Base-by-base conservation (phyloP, 495 filamentous ascomycete genomes). In the Trichoderma virens region DNA sequence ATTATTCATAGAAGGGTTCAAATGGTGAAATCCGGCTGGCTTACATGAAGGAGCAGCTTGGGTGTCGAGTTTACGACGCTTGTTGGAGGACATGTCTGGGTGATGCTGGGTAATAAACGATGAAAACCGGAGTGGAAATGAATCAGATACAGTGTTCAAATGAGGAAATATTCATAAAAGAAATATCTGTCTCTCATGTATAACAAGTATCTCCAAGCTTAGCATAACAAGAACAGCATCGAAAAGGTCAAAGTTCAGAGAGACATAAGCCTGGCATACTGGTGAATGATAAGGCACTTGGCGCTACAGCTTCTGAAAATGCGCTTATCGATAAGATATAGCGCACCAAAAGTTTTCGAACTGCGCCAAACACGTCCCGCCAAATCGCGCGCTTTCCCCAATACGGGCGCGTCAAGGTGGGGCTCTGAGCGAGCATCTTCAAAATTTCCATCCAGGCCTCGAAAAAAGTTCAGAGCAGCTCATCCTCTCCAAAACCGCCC, bases 381-480 rank as follows among this genome's bases (percentile, higher is more conserved):
- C 51, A 56, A 28, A 56, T n/a, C n/a, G 25, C 25, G 20, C 18
- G 13, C 51, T 56, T 56, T 31, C 2, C 51, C 51, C 51, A 31
- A 28, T 28, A 16, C 51, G 27, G 51, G 23, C 51, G 51, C 51
- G 51, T 56, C 25, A 28, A 9, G 23, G 51, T 56, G 51, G 51
- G 51, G 51, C 51, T 30, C 11, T 28, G 23, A 23, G 3, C 13
- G 25, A 56, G 51, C 27, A 30, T 56, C 51, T n/a, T 56, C 51
- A 56, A 56, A 56, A 56, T 56, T 56, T 56, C 41, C 41, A 56
- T 56, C 25, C 30, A 9, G 13, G 51, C 51, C 51, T 30, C 23
- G 25, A 63, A 61, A 56, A 56, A 62, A 63, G 63, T 60, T 68
- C 67, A 68, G 27, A 45, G 41, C n/a, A 64, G 20, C 64, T 67